Base-by-base conservation (phyloP, 2,329 filamentous ascomycete species). In the Colletotrichum sp. region DNA sequence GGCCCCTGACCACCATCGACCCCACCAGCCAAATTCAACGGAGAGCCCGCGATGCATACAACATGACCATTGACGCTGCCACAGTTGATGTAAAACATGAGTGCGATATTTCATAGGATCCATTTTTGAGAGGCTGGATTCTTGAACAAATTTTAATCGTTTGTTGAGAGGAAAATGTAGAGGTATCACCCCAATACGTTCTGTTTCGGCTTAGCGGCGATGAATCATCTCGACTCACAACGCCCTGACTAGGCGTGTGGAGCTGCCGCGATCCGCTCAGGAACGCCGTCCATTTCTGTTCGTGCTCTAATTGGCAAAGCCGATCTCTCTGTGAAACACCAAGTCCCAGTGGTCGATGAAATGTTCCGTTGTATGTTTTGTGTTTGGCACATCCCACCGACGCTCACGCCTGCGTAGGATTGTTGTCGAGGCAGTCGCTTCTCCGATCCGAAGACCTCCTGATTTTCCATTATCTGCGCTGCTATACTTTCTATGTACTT, bases 161-260 rank as follows among this genome's bases (percentile, higher is more conserved):
- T 15, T 34, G 18, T 21, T 62, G 15, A 34, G 18, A 21, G 59
- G 3, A 1, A 32, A 34, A 24, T 30, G 16, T 13, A n/a, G 5
- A 62, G 28, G 18, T 21, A 10, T 62, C 28, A 8, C 26, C 34
- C 34, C 21, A 63, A 24, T 21, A 15, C 5, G 21, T 18, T 34
- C 62, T 65, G 16, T 13, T n/a, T 28, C 13, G 21, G 62, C 21
- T 44, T 65, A 65, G 62, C 62, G 62, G 62, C 32, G 34, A 65
- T 65, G 62, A 65, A 65, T 65, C 62, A 65, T 65, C 21, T 62
- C 59, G 28, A 62, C 59, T 62, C 59, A 62, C 28, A 30, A 6
- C 59, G 28, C 28, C 59, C 10, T 7, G 10, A 13, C 10, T 52
- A 52, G 10, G n/a, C 44, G 0, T 52, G n/a, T 21, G 44, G 44